Base-by-base conservation (phyloP, 163 green algal genomes). In the Scenedesmus sp. region DNA sequence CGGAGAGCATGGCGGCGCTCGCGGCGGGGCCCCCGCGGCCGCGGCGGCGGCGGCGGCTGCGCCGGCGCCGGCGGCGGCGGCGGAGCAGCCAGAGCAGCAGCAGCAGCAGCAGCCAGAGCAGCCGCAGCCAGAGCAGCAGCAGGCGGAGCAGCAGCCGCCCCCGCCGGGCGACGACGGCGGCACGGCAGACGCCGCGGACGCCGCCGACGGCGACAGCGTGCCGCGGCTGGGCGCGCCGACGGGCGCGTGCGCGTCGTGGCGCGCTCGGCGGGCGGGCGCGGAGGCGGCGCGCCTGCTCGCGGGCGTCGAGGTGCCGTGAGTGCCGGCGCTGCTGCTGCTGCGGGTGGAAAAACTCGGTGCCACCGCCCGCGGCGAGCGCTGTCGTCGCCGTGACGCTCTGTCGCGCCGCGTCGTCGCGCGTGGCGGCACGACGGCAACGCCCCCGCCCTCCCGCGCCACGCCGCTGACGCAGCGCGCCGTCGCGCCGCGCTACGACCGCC, bases 211-310 rank as follows among this genome's bases (percentile, higher is more conserved):
- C 3, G 3, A 53, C 70, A 67, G 36, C 24, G 63, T 10, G 14
- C 20, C 53, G 33, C 48, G 34, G 51, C 29, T 64, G n/a, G n/a
- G n/a, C n/a, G n/a, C n/a, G n/a, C n/a, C n/a, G n/a, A n/a, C n/a
- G n/a, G n/a, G n/a, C n/a, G n/a, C n/a, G n/a, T n/a, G n/a, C n/a
- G n/a, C n/a, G 36, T 42, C 56, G 2, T 78, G 70, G 70, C 51
- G 60, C 34, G 69, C 34, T 2, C 58, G 54, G 3, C 70, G 70
- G 18, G 17, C 39, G 47, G 70, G 54, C 2, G 70, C 56, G 4
- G 54, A 78, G 54, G 54, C 48, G 24, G 66, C 66, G 33, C 50
- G 66, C 17, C 42, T 75, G 66, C 48, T 75, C 17, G 66, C 66
- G n/a, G 31, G 28, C 31, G 70, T 78, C 53, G 39, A 57, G 31